A percentile compares a stretch with the other conserved stretches of the same genome.
These are phyloP conservation scores for Epichloe festucae DNA, from an alignment of 2,329 filamentous ascomycete species.

Conservation along the genomic window DNA sequence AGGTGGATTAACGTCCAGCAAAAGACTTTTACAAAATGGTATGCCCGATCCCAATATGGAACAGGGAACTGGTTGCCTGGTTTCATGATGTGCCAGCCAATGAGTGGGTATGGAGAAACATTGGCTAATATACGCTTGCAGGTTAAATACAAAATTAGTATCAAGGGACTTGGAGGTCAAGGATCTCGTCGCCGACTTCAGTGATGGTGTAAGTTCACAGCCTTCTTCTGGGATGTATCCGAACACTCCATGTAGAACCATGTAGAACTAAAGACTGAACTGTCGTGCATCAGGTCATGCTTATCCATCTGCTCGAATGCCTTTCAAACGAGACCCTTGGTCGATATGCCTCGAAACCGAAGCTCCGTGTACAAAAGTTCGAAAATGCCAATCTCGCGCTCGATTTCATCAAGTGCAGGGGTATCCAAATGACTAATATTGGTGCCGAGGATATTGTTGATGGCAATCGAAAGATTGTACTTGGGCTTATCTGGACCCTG, in stretches of 20 bases:
- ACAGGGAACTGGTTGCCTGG: not conserved
- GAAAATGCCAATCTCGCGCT: conserved; percentile 96
- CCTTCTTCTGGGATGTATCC: not conserved
- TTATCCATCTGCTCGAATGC: conserved; percentile 95
- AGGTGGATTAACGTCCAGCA: conserved; percentile 75
- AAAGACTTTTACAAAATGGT: conserved; percentile 98
- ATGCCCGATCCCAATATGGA: conserved; percentile 1
- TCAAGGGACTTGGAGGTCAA: conserved; percentile 66
- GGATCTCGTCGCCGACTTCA: conserved; percentile 79
- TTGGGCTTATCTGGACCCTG: conserved; percentile 94
- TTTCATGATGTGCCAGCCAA: not conserved
- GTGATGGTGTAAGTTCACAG: conserved; percentile 65
- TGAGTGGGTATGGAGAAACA: not conserved
- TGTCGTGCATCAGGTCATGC: conserved; percentile 51
- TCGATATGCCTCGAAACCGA: conserved; percentile 91
- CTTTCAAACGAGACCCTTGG: conserved; percentile 89
- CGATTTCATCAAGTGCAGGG: conserved; percentile 79
- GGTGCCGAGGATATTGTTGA: conserved; percentile 97
- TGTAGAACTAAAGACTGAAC: conserved; percentile 2
- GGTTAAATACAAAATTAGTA: conserved; percentile 93
- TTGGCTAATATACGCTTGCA: conserved; percentile 19
- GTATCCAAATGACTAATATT: conserved; percentile 97
- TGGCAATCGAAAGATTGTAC: conserved; percentile 92
- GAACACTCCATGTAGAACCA: conserved; percentile 4
- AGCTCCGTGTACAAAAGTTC: conserved; percentile 90